Evolutionary conservation across 2,329 filamentous ascomycete species (phyloP).

Genomic region (Elsinoe necatrix): DNA sequence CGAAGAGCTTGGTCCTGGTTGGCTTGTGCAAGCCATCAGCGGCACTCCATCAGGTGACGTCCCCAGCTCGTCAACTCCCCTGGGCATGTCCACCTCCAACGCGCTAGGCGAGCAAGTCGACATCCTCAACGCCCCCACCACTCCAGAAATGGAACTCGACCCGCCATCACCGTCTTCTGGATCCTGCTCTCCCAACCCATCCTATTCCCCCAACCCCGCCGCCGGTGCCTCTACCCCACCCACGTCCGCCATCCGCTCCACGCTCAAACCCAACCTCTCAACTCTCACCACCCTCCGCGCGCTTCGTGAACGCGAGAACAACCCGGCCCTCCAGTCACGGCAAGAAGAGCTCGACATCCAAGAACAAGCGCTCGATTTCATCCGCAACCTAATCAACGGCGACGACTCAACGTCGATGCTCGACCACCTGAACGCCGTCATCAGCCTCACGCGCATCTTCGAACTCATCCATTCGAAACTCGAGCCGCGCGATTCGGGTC

Average conservation of each 20-base stretch:
- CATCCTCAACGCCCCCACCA: conserved; percentile 46
- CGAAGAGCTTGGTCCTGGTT: conserved; percentile 66
- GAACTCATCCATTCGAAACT: conserved; percentile 74
- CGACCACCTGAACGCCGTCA: conserved; percentile 66
- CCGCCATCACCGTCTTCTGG: conserved; percentile 24
- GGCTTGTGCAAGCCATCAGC: conserved; percentile 71
- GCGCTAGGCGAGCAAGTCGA: conserved; percentile 53
- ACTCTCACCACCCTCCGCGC: conserved; percentile 16
- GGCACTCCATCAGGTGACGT: conserved; percentile 39
- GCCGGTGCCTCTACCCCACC: conserved; percentile 30
- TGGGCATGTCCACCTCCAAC: conserved; percentile 49
- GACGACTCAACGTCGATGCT: conserved; percentile 61
- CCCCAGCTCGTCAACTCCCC: conserved; percentile 27
- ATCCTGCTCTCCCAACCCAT: conserved; percentile 24
- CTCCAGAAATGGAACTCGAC: conserved; percentile 36
- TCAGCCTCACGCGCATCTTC: conserved; percentile 72
- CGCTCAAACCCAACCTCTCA: conserved; percentile 22
- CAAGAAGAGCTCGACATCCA: conserved; percentile 78
- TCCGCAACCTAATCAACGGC: conserved; percentile 78
- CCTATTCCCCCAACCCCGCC: conserved; percentile 23
- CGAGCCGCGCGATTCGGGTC: conserved; percentile 40
- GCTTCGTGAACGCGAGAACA: conserved; percentile 46
- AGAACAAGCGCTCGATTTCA: conserved; percentile 80
- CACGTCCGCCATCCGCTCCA: conserved; percentile 29
- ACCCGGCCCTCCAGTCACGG: conserved; percentile 57